A percentile compares a stretch with the other conserved stretches of the same genome.
Evolutionary conservation across 305 asterid genomes (phyloP).

Genomic region (Plantago coronopus): DNA sequence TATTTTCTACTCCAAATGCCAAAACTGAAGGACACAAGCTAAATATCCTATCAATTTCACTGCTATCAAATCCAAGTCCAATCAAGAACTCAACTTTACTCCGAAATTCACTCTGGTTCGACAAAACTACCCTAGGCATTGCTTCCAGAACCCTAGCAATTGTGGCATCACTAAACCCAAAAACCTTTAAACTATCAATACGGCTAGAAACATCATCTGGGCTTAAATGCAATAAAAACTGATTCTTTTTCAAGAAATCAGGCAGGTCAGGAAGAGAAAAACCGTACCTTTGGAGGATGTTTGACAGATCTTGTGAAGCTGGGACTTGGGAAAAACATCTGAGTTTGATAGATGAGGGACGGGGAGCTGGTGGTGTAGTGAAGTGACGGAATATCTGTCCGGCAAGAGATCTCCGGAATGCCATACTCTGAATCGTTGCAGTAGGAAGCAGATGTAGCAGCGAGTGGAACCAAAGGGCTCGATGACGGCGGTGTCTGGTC

Average conservation of each 20-base stretch:
- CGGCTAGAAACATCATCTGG: slow-evolving; percentile 40
- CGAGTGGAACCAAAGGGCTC: no score
- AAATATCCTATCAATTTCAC: slow-evolving; percentile 43
- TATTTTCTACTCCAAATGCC: slow-evolving; percentile 43
- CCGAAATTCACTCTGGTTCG: slow-evolving; percentile 32
- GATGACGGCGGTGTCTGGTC: no score
- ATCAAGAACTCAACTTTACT: slow-evolving; percentile 44
- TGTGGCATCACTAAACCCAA: slow-evolving; percentile 48
- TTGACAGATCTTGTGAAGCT: slow-evolving; percentile 28
- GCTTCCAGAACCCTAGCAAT: slow-evolving; percentile 55
- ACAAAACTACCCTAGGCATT: slow-evolving; percentile 44
- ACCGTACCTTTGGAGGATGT: slow-evolving; percentile 58
- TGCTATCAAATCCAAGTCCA: slow-evolving; percentile 42
- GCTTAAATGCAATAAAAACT: slow-evolving; percentile 37
- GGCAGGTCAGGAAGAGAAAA: slow-evolving; percentile 41
- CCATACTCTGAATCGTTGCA: no score
- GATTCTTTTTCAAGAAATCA: slow-evolving; percentile 42
- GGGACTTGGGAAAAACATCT: slow-evolving; percentile 30
- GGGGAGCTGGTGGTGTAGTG: no score
- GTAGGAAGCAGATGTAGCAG: no score
- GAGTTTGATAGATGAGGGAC: not conserved
- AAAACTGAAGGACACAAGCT: slow-evolving; percentile 46
- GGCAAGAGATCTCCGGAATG: no score
- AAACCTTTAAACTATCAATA: slow-evolving; percentile 41
- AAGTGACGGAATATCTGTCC: no score